Evolutionary conservation across 177 flowering plant genomes (phyloP), one percentile per base, ranked within the genome.

Genomic region (Vitis hybrid): DNA sequence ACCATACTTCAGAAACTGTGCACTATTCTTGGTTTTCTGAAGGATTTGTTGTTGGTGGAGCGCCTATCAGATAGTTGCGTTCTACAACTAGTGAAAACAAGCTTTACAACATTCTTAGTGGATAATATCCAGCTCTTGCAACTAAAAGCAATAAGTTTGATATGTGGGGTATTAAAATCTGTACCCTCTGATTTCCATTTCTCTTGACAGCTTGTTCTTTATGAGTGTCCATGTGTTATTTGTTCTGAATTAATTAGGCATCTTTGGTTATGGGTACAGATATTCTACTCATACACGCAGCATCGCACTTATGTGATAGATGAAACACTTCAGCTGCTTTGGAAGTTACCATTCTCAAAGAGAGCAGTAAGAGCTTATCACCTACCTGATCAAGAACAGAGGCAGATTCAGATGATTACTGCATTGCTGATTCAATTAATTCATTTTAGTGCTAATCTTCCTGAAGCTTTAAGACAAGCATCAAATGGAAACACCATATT

Each of bases 101-200:
- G 94, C 82, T 87, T 89, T 74, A 76, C 94, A 45, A 92, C 92
- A 12, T 84, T 93, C 74, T 75, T 88, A 84, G 99, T 93, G 64
- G 98, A 96, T 45, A 96, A 96, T 72, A 83, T 93, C 74, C 97
- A 96, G 72, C 88, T 96, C 18, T 77, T 96, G 87, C 99, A 96
- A 74, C 77, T 96, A 69, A 96, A 96, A 79, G 90, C 95, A 23
- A 86, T 96, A 71, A 82, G 83, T 81, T 77, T 96, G 70, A 85
- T 92, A 63, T 79, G 91, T 67, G 95, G 81, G 94, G 99, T 96
- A 92, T 58, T 72, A 54, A 56, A 18, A 62, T 69, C 59, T 68
- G 9, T 65, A 13, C 60, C 48, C 58, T 64, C 13, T 56, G 1
- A 6, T 76, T 62, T 14, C 48, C 9, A 8, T 39, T 39, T 39